These are phyloP conservation scores for Russula lepida DNA, from an alignment of 768 basidiomycete genomes.

Conservation along the genomic window DNA sequence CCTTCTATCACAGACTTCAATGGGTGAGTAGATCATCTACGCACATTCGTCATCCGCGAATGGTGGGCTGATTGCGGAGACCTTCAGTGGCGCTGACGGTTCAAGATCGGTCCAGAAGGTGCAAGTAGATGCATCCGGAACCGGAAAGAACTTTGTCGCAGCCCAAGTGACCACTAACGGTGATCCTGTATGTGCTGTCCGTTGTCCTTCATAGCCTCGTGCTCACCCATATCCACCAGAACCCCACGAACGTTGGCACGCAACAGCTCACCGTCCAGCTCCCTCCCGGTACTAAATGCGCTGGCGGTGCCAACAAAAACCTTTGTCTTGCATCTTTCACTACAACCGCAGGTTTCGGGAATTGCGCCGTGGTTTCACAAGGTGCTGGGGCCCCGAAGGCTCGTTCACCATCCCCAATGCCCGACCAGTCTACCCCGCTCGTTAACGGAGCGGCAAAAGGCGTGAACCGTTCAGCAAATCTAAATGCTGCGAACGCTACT, in stretches of 20 bases:
- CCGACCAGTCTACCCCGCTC: too few relatives aligned
- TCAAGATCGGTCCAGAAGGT: conserved; percentile 38
- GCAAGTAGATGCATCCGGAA: conserved; percentile 38
- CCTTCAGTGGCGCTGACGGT: conserved; percentile 37
- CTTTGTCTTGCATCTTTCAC: conserved; percentile 46
- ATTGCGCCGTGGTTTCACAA: conserved; percentile 42
- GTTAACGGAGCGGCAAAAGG: background rate
- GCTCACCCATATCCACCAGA: conserved; percentile 24
- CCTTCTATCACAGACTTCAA: conserved; percentile 42
- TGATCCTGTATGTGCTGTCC: conserved; percentile 31
- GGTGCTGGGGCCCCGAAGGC: background rate
- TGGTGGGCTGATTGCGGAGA: conserved; percentile 24
- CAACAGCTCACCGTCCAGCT: conserved; percentile 37
- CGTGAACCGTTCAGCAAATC: background rate
- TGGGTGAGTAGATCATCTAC: conserved; percentile 27
- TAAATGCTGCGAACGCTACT: background rate
- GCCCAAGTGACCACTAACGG: conserved; percentile 41
- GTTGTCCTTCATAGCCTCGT: background rate
- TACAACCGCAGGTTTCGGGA: conserved; percentile 44
- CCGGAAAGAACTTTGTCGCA: conserved; percentile 29
- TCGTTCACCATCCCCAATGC: too few relatives aligned
- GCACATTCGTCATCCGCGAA: conserved; percentile 37
- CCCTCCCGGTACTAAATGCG: conserved; percentile 42
- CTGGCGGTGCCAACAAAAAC: conserved; percentile 38
- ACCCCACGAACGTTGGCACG: conserved; percentile 32